Evolutionary conservation across 2,329 filamentous ascomycete species (phyloP), one percentile per base, ranked within the genome.

Genomic region (Penicillium sp.): DNA sequence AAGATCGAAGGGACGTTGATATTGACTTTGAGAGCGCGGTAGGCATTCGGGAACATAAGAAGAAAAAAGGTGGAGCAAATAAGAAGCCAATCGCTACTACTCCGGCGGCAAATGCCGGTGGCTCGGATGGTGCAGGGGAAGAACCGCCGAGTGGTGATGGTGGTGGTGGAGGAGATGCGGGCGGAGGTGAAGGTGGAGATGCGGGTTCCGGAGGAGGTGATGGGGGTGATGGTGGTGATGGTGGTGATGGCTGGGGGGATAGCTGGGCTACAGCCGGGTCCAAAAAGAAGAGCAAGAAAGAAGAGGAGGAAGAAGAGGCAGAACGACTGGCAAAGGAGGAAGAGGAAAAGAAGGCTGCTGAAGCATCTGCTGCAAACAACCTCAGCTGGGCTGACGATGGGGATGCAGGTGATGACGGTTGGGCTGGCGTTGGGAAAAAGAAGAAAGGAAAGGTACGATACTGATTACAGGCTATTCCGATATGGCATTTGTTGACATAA

Each of bases 361-460:
- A 71, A 44, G 70, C 70, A 47, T 67, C 68, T 43, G 71, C 65
- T 59, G 64, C 56, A 22, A 64, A 66, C 31, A 67, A 69, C 52
- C 71, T 80, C 45, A 78, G 73, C 64, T 80, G 79, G 78, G 77
- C 77, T 50, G 77, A 80, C 53, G 74, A 77, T 35, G 75, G 72
- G 29, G 73, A 73, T 55, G 73, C 57, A 19, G 63, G 72, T 5
- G 82, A 82, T 26, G 84, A 83, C 63, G 76, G 77, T 2, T 87
- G 82, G 80, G 79, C 73, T 31, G 75, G 74, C 65, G 70, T 75
- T 44, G 73, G 75, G 29, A 86, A 85, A 58, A 79, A 84, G 68
- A 86, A 86, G 62, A 79, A 79, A 61, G 84, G 83, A 61, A 84
- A 82, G 73, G 82, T 85, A 71, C 66, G 72, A 44, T 53, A 60